Conservation (phyloP, 768 basidiomycete genomes). For the Kwoniella heveanensis region DNA sequence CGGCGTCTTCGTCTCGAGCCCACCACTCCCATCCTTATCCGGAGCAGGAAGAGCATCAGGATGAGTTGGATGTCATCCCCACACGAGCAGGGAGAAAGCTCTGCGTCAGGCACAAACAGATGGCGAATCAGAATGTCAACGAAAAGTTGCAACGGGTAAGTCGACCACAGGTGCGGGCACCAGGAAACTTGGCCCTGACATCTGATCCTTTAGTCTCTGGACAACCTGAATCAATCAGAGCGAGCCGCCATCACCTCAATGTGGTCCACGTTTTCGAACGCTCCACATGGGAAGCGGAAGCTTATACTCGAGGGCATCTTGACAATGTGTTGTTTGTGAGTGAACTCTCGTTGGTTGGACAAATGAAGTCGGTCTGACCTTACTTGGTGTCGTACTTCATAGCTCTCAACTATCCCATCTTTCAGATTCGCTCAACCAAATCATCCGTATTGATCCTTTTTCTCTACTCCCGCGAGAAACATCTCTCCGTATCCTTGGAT, state of each 20-base stretch:
- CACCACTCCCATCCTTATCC: slow-evolving; percentile 4
- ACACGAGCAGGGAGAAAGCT: slow-evolving; percentile 64
- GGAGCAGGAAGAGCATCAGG: slow-evolving; percentile 12
- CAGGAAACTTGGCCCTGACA: too few relatives aligned
- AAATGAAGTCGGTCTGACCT: too few relatives aligned
- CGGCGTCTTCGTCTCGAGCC: slow-evolving; percentile 13
- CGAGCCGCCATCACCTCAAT: slow-evolving; percentile 84
- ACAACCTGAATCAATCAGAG: slow-evolving; percentile 81
- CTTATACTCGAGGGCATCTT: slow-evolving; percentile 94
- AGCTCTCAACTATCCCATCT: slow-evolving; percentile 90
- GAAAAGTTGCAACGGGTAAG: slow-evolving; percentile 84
- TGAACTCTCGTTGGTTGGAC: too few relatives aligned
- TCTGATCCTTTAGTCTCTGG: slow-evolving; percentile 76
- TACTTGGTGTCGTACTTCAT: too few relatives aligned
- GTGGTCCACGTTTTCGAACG: slow-evolving; percentile 96
- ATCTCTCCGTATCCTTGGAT: slow-evolving; percentile 77
- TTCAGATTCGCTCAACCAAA: slow-evolving; percentile 82
- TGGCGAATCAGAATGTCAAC: slow-evolving; percentile 94
- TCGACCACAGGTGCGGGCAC: too few relatives aligned
- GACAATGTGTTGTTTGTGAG: slow-evolving; percentile 93
- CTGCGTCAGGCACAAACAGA: slow-evolving; percentile 89
- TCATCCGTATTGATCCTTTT: slow-evolving; percentile 96
- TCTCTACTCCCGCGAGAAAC: slow-evolving; percentile 86
- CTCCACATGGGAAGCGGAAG: slow-evolving; percentile 83
- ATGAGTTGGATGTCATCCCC: slow-evolving; percentile 43